These are phyloP conservation scores for Neurospora hispaniola DNA, from an alignment of 495 filamentous ascomycete species.

Conservation along the genomic window DNA sequence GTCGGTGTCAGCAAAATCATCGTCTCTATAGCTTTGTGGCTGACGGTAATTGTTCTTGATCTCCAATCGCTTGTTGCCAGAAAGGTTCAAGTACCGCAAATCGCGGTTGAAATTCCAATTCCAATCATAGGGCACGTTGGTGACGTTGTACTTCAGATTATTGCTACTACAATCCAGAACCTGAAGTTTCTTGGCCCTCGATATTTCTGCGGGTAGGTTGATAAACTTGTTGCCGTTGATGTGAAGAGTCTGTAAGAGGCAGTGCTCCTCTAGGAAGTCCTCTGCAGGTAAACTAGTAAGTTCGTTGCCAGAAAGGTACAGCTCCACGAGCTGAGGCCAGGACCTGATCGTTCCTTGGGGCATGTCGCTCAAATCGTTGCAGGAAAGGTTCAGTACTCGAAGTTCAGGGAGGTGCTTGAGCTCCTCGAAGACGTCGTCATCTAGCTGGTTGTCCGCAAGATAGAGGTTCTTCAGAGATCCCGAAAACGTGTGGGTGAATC, in stretches of 20 bases:
- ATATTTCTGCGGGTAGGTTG: constrained; percentile 88
- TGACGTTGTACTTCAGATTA: constrained; percentile 96
- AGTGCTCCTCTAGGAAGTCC: constrained; percentile 73
- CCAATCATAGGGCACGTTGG: constrained; percentile 99
- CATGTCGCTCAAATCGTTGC: constrained; percentile 88
- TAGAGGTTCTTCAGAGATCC: constrained; percentile 72
- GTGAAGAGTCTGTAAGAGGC: constrained; percentile 76
- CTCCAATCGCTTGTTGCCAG: constrained; percentile 92
- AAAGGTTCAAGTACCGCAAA: constrained; percentile 89
- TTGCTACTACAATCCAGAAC: constrained; percentile 95
- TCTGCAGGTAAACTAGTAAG: constrained; percentile 84
- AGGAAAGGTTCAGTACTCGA: constrained; percentile 83
- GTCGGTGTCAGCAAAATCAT: constrained; percentile 60
- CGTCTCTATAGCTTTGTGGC: constrained; percentile 47
- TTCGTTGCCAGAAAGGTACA: constrained; percentile 94
- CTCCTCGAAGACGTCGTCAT: constrained; percentile 90
- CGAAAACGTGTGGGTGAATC: constrained; percentile 73
- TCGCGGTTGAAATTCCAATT: constrained; percentile 99
- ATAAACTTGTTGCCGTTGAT: constrained; percentile 98
- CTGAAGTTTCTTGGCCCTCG: constrained; percentile 78
- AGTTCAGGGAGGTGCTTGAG: constrained; percentile 73
- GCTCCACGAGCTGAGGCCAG: constrained; percentile 79
- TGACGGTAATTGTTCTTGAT: constrained; percentile 50
- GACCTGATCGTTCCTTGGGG: constrained; percentile 76
- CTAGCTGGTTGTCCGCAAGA: constrained; percentile 85